A percentile compares a stretch with the other conserved stretches of the same genome.
Conservation (phyloP, 1,284 basidiomycete genomes). For the Naganishia albida region DNA sequence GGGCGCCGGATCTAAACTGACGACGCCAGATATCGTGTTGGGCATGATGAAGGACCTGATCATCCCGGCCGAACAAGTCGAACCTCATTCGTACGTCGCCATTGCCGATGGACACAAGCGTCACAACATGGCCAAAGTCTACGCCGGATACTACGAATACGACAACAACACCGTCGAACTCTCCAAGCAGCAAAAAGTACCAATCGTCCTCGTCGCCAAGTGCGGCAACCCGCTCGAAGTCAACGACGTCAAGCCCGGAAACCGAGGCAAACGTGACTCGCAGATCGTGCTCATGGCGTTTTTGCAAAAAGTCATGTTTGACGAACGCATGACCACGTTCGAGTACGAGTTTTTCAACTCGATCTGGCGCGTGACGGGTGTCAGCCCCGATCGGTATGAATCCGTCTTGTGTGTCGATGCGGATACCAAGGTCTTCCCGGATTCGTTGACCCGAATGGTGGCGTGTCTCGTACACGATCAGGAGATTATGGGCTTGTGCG, state of each 20-base stretch:
- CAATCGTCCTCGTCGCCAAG: slow-evolving; percentile 93
- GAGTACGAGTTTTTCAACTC: slow-evolving; percentile 99
- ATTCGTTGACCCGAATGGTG: slow-evolving; percentile 86
- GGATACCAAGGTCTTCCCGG: slow-evolving; percentile 96
- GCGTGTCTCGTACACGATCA: slow-evolving; percentile 93
- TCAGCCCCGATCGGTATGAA: slow-evolving; percentile 96
- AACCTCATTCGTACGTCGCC: slow-evolving; percentile 94
- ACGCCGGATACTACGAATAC: slow-evolving; percentile 95
- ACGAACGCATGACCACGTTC: slow-evolving; percentile 98
- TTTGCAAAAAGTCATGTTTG: slow-evolving; percentile 98
- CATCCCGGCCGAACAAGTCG: slow-evolving; percentile 79
- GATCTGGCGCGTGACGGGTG: slow-evolving; percentile 88
- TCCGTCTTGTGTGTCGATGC: slow-evolving; percentile 96
- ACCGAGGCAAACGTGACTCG: slow-evolving; percentile 96
- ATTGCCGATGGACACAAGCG: slow-evolving; percentile 98
- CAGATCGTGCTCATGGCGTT: slow-evolving; percentile 98
- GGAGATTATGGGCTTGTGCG: slow-evolving; percentile 98
- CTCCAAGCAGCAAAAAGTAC: slow-evolving; percentile 94
- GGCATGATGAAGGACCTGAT: slow-evolving; percentile 98
- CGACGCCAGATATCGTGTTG: slow-evolving; percentile 92
- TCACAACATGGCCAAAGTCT: slow-evolving; percentile 99
- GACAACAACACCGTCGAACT: slow-evolving; percentile 87
- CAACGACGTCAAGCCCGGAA: slow-evolving; percentile 89
- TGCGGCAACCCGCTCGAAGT: slow-evolving; percentile 87
- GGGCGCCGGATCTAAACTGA: slow-evolving; percentile 81